Base-by-base conservation (phyloP, 345 rosid genomes). In the Eucalyptus regnans region DNA sequence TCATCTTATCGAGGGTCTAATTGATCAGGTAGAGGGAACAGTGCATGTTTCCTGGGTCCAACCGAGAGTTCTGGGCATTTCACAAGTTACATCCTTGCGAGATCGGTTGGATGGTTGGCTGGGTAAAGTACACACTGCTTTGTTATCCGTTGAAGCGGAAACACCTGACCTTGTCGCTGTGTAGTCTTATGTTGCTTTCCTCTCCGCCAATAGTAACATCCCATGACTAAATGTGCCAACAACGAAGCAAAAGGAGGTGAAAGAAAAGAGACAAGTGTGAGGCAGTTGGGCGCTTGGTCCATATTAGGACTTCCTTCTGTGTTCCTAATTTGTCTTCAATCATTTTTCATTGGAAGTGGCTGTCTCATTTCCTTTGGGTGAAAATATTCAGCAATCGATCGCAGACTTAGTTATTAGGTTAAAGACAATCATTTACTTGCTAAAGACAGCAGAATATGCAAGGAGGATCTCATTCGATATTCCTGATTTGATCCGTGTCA, bases 1-100 rank as follows among this genome's bases (percentile, higher is more conserved):
- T 92, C 99, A 93, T 94, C 96, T 97, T 86, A 95, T 97, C 5
- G 98, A 97, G 93, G 99, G 99, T 20, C 95, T 97, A 80, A 93
- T 97, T 54, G 99, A 97, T 93, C 98, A 97, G 95, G 98, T 97
- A 52, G 96, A 96, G 88, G 98, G 97, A 89, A 95, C 96, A 9
- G 96, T 97, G 25, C 92, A 97, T 6, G 94, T 97, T n/a, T 96
- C 99, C 4, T 97, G 99, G 99, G 99, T 96, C 54, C 99, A 97
- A 91, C 99, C 99, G 2, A 94, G 99, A 92, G 99, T 97, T 91
- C 88, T 97, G 93, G 99, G 98, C 87, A 97, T 95, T 71, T 92
- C 96, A 27, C 99, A 97, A 92, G 93, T 97, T 93, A 95, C 92
- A 92, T 94, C 98, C 84, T 92, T 97, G 94, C 93, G 96, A 50